phyloP scores from a whole-genome alignment of 306 rosid genomes.

The Benincasa hispida region DNA sequence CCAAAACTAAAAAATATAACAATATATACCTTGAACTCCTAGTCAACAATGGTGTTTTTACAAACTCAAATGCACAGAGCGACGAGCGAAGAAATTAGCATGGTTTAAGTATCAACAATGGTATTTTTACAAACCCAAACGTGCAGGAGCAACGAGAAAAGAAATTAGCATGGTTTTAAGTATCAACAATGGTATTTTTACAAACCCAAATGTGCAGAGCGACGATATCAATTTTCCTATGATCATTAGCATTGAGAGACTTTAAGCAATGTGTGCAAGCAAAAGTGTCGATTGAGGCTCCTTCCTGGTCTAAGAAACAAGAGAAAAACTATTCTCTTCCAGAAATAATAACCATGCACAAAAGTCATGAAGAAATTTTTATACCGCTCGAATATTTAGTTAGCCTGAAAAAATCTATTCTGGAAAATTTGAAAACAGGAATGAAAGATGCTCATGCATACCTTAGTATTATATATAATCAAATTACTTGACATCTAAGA shows the following conservation, averaged over 20 bases:
- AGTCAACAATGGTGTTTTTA: background rate
- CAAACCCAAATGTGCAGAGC: background rate
- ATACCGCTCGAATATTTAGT: background rate
- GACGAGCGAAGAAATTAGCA: no score
- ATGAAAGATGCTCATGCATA: background rate
- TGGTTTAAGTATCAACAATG: no score
- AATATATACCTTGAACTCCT: conserved; percentile 5
- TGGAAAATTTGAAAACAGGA: background rate
- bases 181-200: background rate
- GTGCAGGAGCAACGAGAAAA: no score
- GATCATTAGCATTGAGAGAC: background rate
- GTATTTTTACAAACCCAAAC: no score
- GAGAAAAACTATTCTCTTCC: background rate
- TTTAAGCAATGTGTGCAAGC: background rate
- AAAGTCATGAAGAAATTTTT: background rate
- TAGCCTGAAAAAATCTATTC: background rate
- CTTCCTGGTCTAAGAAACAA: background rate
- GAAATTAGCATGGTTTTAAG: no score
- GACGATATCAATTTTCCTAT: background rate
- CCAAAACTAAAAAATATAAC: conserved; percentile 9
- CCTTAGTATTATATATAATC: background rate
- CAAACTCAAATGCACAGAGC: no score
- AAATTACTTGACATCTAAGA: background rate
- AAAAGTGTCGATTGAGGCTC: background rate
- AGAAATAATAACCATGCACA: background rate